phyloP scores from a whole-genome alignment of 805 yeast species.

The Kockiozyma suomiensis region DNA sequence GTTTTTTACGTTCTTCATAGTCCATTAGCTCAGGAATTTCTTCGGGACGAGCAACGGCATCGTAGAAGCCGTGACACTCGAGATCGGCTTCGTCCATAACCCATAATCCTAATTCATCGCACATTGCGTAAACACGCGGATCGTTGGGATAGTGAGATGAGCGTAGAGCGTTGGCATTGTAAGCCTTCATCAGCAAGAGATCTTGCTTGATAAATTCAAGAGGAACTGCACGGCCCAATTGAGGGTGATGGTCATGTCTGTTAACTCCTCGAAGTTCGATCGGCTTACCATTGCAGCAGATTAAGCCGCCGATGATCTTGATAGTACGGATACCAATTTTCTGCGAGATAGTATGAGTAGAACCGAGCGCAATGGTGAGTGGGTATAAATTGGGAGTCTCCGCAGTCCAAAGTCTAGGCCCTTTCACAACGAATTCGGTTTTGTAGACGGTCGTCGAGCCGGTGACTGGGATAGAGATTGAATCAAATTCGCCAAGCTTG shows the following conservation, averaged over 20 bases:
- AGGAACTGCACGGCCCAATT: constrained; percentile 45
- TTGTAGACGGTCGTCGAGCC: neutral
- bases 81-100: constrained; percentile 47
- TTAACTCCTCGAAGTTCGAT: constrained; percentile 44
- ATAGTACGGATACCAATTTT: constrained; percentile 42
- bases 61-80: constrained; percentile 46
- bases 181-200: constrained; percentile 43
- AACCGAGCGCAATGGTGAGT: constrained; percentile 33
- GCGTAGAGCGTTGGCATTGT: constrained; percentile 45
- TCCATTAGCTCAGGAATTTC: constrained; percentile 14
- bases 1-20: constrained; percentile 21
- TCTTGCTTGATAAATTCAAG: constrained; percentile 43
- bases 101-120: constrained; percentile 44
- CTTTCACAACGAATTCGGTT: constrained; percentile 19
- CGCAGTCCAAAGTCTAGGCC: constrained; percentile 44
- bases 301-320: constrained; percentile 39
- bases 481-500: neutral
- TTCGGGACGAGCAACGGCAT: constrained; percentile 11
- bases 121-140: constrained; percentile 42
- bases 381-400: constrained; percentile 43
- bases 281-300: constrained; percentile 42
- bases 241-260: constrained; percentile 46
- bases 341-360: constrained; percentile 33
- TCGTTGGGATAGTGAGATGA: constrained; percentile 47
- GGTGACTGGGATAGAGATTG: neutral